A percentile compares a stretch with the other conserved stretches of the same genome.
Conservation (phyloP, 2,329 filamentous ascomycete species). For the Metarhizium sp. region DNA sequence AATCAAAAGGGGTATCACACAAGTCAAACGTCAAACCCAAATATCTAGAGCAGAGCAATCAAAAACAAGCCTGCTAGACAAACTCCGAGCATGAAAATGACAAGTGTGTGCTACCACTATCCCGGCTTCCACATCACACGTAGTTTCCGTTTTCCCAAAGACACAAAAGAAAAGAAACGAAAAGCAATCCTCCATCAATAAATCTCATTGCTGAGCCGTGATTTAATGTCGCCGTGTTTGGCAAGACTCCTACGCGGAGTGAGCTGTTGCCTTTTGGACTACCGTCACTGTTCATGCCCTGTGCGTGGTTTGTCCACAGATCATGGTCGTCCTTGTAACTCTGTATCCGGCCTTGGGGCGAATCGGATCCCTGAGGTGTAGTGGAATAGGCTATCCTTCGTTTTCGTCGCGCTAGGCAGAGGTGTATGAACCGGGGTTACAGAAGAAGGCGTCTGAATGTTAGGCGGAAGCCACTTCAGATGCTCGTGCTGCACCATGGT, state of each 20-base stretch:
- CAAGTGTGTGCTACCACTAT: background rate
- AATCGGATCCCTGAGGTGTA: constrained; percentile 40
- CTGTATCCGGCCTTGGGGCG: constrained; percentile 21
- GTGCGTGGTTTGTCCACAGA: background rate
- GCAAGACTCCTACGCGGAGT: background rate
- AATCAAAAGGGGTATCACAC: constrained; percentile 15
- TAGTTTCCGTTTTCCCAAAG: background rate
- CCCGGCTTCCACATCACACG: background rate
- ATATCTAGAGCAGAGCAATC: background rate
- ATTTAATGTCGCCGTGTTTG: background rate
- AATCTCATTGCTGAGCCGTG: background rate
- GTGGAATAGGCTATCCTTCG: constrained; percentile 21
- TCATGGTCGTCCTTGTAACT: background rate
- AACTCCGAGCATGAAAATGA: background rate
- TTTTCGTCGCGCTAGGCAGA: constrained; percentile 23
- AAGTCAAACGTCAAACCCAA: constrained; percentile 3
- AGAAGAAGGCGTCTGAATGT: constrained; percentile 26
- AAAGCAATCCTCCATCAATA: background rate
- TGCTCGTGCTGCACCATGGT: constrained; percentile 27
- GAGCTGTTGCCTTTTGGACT: background rate
- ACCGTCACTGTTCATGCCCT: background rate
- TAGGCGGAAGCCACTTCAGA: constrained; percentile 44
- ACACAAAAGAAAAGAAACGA: background rate
- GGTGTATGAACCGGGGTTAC: constrained; percentile 23
- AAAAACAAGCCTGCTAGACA: background rate